Evolutionary conservation across 2,329 filamentous ascomycete genomes (phyloP).

Genomic region (Penicillium sp.): DNA sequence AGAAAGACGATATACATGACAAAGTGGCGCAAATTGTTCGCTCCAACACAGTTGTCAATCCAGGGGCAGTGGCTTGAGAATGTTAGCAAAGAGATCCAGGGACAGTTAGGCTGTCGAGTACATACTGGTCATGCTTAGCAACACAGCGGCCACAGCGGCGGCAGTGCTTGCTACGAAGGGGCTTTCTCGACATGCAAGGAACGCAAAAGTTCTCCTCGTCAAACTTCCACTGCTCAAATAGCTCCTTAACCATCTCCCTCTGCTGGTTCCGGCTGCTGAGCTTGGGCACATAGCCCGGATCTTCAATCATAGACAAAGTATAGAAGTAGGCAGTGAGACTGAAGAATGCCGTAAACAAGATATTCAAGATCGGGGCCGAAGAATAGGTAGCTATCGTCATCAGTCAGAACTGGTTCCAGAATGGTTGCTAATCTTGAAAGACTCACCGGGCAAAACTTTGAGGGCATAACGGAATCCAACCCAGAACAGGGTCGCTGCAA

Average conservation of each 20-base stretch:
- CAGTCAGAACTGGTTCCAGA: conserved; percentile 3
- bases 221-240: conserved; percentile 84
- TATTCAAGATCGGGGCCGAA: conserved; percentile 74
- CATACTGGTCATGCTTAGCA: conserved; percentile 95
- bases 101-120: conserved; percentile 30
- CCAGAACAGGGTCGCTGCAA: conserved; percentile 84
- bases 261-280: conserved; percentile 87
- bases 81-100: conserved; percentile 7
- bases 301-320: conserved; percentile 79
- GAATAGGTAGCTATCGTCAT: conserved; percentile 64
- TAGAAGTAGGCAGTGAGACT: conserved; percentile 84
- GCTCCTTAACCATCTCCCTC: conserved; percentile 84
- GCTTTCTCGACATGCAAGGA: conserved; percentile 90
- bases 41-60: conserved; percentile 94
- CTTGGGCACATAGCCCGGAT: conserved; percentile 93
- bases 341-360: conserved; percentile 72
- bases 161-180: conserved; percentile 94
- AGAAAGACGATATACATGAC: conserved; percentile 85
- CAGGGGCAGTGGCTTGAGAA: conserved; percentile 82
- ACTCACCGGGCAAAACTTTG: conserved; percentile 72
- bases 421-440: background rate
- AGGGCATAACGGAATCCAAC: conserved; percentile 77
- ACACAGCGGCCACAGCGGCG: conserved; percentile 89
- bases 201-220: conserved; percentile 95
- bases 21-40: conserved; percentile 97